Percentiles rank a stretch among this genome's conserved stretches.
These are phyloP conservation scores for Colletotrichum agaves DNA, from an alignment of 2,329 filamentous ascomycete genomes.

Conservation along the genomic window DNA sequence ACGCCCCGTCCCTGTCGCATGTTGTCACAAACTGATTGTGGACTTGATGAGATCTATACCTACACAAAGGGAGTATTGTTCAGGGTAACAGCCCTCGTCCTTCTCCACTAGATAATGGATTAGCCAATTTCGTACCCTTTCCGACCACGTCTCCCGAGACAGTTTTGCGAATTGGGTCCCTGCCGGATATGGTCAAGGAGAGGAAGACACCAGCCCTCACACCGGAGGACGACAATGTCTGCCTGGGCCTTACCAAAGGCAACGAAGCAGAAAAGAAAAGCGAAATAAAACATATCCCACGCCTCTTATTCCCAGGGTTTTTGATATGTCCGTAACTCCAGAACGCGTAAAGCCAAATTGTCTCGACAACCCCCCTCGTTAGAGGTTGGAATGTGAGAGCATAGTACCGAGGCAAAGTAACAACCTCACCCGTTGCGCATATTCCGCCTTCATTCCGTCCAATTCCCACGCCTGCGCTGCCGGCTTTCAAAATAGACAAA, in stretches of 20 bases:
- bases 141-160: no score
- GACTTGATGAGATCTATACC: no score
- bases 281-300: conserved; percentile 10
- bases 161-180: no score
- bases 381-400: background rate
- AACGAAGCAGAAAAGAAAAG: background rate
- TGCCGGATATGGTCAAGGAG: background rate
- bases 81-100: no score
- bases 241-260: conserved; percentile 8
- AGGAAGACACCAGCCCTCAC: background rate
- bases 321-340: conserved; percentile 37
- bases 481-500: background rate
- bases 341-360: conserved; percentile 12
- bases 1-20: background rate
- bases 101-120: no score
- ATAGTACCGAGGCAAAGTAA: background rate
- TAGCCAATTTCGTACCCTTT: no score
- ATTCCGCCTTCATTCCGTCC: background rate
- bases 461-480: conserved; percentile 13
- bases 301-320: conserved; percentile 27
- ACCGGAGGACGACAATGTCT: background rate
- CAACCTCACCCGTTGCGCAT: background rate
- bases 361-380: background rate
- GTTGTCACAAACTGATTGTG: no score
- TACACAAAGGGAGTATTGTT: background rate